Percentiles rank a stretch among this genome's conserved stretches.
Conservation (phyloP, 108 stramenopile species). For the Stephanodiscus minutulus region DNA sequence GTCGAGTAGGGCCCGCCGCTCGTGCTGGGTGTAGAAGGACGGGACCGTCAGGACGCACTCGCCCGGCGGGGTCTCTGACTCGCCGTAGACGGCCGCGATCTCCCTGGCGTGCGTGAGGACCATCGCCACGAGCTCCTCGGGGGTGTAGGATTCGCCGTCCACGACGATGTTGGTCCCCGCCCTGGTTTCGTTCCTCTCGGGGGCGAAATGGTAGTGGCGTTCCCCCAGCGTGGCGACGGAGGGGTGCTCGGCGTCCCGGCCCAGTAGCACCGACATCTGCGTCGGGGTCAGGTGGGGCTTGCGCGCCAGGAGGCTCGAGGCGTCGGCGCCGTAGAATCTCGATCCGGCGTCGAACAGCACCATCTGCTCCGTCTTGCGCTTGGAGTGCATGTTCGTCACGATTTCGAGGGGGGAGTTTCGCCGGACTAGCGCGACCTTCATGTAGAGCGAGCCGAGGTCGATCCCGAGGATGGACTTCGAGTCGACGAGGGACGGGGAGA, state of each 20-base stretch:
- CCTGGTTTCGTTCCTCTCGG: slow-evolving; percentile 84
- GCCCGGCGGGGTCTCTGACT: slow-evolving; percentile 57
- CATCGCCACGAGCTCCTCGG: slow-evolving; percentile 98
- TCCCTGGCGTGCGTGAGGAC: slow-evolving; percentile 91
- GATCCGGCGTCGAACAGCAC: slow-evolving; percentile 95
- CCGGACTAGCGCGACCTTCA: slow-evolving; percentile 98
- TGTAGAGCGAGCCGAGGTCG: slow-evolving; percentile 96
- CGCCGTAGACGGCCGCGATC: slow-evolving; percentile 87
- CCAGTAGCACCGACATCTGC: slow-evolving; percentile 83
- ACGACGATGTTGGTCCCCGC: slow-evolving; percentile 66
- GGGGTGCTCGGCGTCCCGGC: slow-evolving; percentile 82
- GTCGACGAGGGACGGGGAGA: slow-evolving; percentile 60
- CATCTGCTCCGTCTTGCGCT: slow-evolving; percentile 98
- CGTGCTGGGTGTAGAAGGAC: slow-evolving; percentile 92
- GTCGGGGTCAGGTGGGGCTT: slow-evolving; percentile 89
- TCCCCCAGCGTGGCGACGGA: slow-evolving; percentile 72
- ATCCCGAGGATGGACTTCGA: slow-evolving; percentile 96
- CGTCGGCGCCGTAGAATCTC: slow-evolving; percentile 95
- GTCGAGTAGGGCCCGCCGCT: slow-evolving; percentile 91
- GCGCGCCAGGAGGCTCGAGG: slow-evolving; percentile 83
- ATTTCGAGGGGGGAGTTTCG: slow-evolving; percentile 97
- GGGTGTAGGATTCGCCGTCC: slow-evolving; percentile 80
- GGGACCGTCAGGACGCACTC: slow-evolving; percentile 98
- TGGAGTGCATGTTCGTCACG: slow-evolving; percentile 97
- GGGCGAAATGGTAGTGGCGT: slow-evolving; percentile 75